Conservation (phyloP, 148 eudicot species). For the Mesembryanthemum crystallinum region DNA sequence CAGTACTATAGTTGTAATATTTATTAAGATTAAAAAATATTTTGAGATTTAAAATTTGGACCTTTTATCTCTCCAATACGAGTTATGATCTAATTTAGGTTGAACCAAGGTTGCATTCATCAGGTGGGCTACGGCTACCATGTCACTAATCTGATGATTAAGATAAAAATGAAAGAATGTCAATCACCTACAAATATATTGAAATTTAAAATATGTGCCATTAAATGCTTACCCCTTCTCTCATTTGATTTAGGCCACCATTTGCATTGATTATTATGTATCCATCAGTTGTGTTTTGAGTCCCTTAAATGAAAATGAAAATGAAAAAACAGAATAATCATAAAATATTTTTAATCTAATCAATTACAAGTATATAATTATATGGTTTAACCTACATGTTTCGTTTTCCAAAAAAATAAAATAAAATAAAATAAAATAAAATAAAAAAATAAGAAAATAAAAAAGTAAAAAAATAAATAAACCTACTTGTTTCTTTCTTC, state of each 20-base stretch:
- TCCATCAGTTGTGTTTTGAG: slow-evolving; percentile 40
- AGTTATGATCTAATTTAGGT: slow-evolving; percentile 63
- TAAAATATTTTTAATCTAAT: not conserved
- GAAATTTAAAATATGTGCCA: not conserved
- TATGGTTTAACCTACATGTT: no score
- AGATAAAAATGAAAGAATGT: not conserved
- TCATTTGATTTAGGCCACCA: slow-evolving; percentile 73
- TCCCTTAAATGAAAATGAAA: slow-evolving; percentile 19
- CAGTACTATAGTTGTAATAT: no score
- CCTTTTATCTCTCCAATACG: slow-evolving; percentile 84
- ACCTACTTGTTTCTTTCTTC: slow-evolving; percentile 40
- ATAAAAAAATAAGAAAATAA: no score
- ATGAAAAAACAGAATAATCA: not conserved
- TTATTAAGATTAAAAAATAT: no score
- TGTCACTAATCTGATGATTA: slow-evolving; percentile 62
- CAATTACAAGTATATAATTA: not conserved
- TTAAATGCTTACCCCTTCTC: slow-evolving; percentile 53
- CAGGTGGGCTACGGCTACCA: slow-evolving; percentile 67
- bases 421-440: no score
- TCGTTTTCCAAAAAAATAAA: no score
- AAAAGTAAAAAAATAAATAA: no score
- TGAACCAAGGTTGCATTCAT: slow-evolving; percentile 76
- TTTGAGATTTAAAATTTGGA: slow-evolving; percentile 22
- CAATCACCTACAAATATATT: not conserved
- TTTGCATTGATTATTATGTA: slow-evolving; percentile 60